Evolutionary conservation across 2,329 filamentous ascomycete genomes (phyloP).

Genomic region (Leptoxyphium fumago): DNA sequence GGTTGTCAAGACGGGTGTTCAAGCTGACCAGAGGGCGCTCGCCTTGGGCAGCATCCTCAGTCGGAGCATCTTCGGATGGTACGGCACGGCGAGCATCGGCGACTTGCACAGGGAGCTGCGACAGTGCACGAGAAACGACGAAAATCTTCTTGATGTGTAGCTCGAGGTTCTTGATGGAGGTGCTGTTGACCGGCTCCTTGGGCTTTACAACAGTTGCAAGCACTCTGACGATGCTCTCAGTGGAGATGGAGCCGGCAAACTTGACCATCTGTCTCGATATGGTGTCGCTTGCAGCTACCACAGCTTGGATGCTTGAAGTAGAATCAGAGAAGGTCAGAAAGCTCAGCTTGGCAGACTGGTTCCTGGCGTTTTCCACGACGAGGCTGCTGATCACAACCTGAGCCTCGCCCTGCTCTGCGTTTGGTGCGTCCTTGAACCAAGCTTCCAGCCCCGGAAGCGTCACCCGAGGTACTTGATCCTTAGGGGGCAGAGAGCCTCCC

Average conservation of each 20-base stretch:
- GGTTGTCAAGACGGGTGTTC: conserved; percentile 77
- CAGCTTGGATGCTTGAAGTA: conserved; percentile 67
- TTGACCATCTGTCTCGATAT: conserved; percentile 87
- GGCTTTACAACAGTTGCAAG: conserved; percentile 72
- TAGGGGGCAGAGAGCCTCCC: conserved; percentile 35
- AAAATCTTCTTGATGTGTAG: conserved; percentile 80
- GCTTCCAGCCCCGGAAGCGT: conserved; percentile 50
- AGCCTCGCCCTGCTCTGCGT: conserved; percentile 23
- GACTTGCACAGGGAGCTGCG: conserved; percentile 45
- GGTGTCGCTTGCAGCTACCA: conserved; percentile 46
- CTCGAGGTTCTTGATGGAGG: conserved; percentile 64
- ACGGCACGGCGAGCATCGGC: conserved; percentile 37
- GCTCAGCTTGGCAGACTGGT: conserved; percentile 80
- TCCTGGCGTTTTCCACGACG: conserved; percentile 74
- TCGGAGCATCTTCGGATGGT: conserved; percentile 34
- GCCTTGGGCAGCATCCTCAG: conserved; percentile 36
- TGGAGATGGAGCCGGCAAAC: conserved; percentile 59
- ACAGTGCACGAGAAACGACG: conserved; percentile 51
- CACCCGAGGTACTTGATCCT: conserved; percentile 33
- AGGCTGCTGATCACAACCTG: conserved; percentile 56
- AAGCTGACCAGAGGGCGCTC: conserved; percentile 59
- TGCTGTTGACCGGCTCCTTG: conserved; percentile 76
- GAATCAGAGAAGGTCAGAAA: conserved; percentile 74
- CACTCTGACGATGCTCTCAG: conserved; percentile 70
- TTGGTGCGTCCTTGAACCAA: conserved; percentile 45